Percentiles rank a stretch among this genome's conserved stretches.
Conservation (phyloP, 2,329 filamentous ascomycete genomes). For the Claviceps digitariae region DNA sequence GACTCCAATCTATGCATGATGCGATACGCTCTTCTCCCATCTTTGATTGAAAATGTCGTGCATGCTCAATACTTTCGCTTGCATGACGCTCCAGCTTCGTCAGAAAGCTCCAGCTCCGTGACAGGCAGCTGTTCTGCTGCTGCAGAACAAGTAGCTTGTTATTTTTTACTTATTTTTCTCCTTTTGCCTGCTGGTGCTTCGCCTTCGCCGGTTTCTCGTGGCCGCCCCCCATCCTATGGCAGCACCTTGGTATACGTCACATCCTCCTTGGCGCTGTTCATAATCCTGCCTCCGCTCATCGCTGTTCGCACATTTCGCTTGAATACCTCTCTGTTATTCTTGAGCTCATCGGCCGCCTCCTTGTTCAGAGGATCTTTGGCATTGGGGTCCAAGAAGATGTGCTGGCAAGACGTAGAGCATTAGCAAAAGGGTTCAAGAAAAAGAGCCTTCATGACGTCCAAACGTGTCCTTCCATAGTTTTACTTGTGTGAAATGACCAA, state of each 20-base stretch:
- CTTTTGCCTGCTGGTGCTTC: not conserved
- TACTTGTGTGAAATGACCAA: not conserved
- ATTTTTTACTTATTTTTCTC: not conserved
- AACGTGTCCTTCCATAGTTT: not conserved
- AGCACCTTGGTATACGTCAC: slow-evolving; percentile 66
- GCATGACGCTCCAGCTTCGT: not conserved
- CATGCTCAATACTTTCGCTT: not conserved
- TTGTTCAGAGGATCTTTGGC: slow-evolving; percentile 97
- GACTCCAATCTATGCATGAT: slow-evolving; percentile 1
- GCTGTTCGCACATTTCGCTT: slow-evolving; percentile 77
- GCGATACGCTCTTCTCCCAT: not conserved
- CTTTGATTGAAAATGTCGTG: not conserved
- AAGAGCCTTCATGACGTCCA: not conserved
- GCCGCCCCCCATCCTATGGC: slow-evolving; percentile 31
- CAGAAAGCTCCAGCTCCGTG: not conserved
- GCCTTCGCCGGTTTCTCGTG: not conserved
- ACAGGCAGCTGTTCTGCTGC: not conserved
- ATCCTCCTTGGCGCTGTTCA: slow-evolving; percentile 30
- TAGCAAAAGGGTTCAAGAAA: slow-evolving; percentile 7
- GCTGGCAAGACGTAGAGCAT: slow-evolving; percentile 36
- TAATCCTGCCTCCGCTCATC: slow-evolving; percentile 67
- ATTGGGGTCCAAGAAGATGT: slow-evolving; percentile 95
- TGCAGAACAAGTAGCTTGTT: not conserved
- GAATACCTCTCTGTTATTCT: slow-evolving; percentile 74
- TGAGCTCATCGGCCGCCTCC: slow-evolving; percentile 86